These are phyloP conservation scores for Ustilago sp. DNA, from an alignment of 1,284 basidiomycete species.

Conservation along the genomic window DNA sequence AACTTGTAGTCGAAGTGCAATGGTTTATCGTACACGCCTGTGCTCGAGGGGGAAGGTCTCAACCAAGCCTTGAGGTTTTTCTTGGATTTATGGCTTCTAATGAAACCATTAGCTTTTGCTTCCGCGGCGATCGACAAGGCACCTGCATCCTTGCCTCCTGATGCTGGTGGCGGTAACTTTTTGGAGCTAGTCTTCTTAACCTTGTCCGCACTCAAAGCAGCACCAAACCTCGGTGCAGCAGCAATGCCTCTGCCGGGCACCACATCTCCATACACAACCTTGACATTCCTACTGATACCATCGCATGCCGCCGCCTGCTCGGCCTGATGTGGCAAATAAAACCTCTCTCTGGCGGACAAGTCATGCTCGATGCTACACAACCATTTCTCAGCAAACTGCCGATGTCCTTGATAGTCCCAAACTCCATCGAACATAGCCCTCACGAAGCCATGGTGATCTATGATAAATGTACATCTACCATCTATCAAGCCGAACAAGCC, in stretches of 20 bases:
- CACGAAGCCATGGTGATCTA: conserved; percentile 60
- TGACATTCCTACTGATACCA: conserved; percentile 21
- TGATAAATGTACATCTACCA: conserved; percentile 57
- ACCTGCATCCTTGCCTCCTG: neutral
- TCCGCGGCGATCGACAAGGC: conserved; percentile 12
- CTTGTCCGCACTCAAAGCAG: conserved; percentile 18
- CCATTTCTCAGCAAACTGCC: conserved; percentile 60
- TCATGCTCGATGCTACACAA: conserved; percentile 60
- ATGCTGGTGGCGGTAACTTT: neutral
- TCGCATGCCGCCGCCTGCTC: conserved; percentile 27
- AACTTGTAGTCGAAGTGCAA: conserved; percentile 32
- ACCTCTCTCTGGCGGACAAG: conserved; percentile 43
- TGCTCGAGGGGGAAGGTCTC: neutral
- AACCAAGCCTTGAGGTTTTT: conserved; percentile 34
- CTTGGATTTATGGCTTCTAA: conserved; percentile 15
- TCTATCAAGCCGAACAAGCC: conserved; percentile 55
- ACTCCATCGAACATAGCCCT: conserved; percentile 58
- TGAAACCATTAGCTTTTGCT: neutral
- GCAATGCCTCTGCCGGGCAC: conserved; percentile 38
- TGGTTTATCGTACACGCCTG: conserved; percentile 29
- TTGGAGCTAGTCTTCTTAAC: neutral
- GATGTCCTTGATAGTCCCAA: conserved; percentile 57
- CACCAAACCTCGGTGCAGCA: conserved; percentile 51
- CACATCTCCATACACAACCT: conserved; percentile 44
- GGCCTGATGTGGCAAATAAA: conserved; percentile 30